Percentiles rank a stretch among this genome's conserved stretches.
Conservation (phyloP, 2,329 filamentous ascomycete genomes). For the Pseudogymnoascus sp. region DNA sequence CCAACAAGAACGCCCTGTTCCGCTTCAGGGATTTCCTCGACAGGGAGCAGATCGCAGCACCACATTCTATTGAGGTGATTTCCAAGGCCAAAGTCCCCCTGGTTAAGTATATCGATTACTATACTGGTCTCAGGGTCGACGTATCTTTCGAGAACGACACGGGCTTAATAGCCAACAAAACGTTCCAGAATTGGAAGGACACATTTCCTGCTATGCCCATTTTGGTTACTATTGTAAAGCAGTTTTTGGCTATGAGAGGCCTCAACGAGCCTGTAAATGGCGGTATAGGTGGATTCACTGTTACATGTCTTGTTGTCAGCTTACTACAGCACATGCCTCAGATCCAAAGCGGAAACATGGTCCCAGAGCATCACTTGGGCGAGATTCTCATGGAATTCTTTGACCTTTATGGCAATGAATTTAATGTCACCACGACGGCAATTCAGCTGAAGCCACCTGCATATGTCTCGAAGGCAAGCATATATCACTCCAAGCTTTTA, state of each 20-base stretch:
- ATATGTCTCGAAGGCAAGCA: conserved; percentile 66
- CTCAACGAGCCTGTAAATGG: conserved; percentile 88
- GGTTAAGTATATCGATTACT: conserved; percentile 76
- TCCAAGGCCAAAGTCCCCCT: conserved; percentile 75
- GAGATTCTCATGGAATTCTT: conserved; percentile 81
- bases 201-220: conserved; percentile 79
- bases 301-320: conserved; percentile 88
- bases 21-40: conserved; percentile 55
- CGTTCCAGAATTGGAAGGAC: conserved; percentile 71
- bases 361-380: conserved; percentile 61
- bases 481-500: not conserved
- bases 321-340: conserved; percentile 74
- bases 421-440: conserved; percentile 61
- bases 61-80: conserved; percentile 59
- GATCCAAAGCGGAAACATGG: conserved; percentile 51
- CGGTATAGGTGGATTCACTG: conserved; percentile 86
- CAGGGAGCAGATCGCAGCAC: conserved; percentile 46
- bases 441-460: conserved; percentile 69
- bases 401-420: conserved; percentile 76
- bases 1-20: conserved; percentile 37
- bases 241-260: conserved; percentile 80
- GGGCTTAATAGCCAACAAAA: conserved; percentile 70
- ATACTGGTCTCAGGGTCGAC: conserved; percentile 77
- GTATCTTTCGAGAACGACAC: conserved; percentile 90
- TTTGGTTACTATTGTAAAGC: conserved; percentile 82